Evolutionary conservation across 2,329 filamentous ascomycete species (phyloP), one percentile per base, ranked within the genome.

Genomic region (Penicillium sp.): DNA sequence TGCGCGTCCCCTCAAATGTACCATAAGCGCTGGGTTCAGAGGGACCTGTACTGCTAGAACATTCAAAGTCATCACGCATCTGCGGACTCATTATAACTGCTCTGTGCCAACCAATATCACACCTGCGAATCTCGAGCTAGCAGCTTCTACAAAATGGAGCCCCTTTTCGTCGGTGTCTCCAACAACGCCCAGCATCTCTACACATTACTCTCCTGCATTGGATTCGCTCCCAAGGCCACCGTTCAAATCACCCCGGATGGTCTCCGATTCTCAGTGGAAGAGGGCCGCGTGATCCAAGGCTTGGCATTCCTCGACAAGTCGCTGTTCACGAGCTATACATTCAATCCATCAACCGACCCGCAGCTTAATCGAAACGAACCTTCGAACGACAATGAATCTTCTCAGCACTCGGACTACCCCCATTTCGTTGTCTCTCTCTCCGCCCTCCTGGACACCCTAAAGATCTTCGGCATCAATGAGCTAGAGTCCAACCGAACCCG

Each of bases 211-310:
- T 80, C 83, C 59, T 87, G 85, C 74, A 85, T 87, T 61, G 79
- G 81, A 36, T 86, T 86, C 67, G 78, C 80, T 31, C 75, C 79
- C 43, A 85, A 83, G 68, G 83, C 81, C 9, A 82, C 83, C 47
- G 82, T 87, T 34, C 89, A 93, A 70, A 90, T 99, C 56, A 91
- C 89, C 11, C 85, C 88, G 49, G 88, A 94, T 60, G 92, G 92
- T 9, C 82, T 99, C 59, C 87, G 91, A 54, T 94, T 99, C 70
- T 88, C 89, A 16, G 91, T 90, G 24, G 92, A 97, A 67, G 90
- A 97, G 68, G 87, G 89, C 10, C 87, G 91, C 59, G 90, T 93
- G 22, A 92, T 97, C 85, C 92, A 97, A 85, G 92, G 87, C 46
- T 84, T 89, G 61, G 90, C 90, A 18, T 95, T 96, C 71, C 85